Percentiles rank a stretch among this genome's conserved stretches.
Conservation (phyloP, 2,329 filamentous ascomycete species). For the Hortaea sp. region DNA sequence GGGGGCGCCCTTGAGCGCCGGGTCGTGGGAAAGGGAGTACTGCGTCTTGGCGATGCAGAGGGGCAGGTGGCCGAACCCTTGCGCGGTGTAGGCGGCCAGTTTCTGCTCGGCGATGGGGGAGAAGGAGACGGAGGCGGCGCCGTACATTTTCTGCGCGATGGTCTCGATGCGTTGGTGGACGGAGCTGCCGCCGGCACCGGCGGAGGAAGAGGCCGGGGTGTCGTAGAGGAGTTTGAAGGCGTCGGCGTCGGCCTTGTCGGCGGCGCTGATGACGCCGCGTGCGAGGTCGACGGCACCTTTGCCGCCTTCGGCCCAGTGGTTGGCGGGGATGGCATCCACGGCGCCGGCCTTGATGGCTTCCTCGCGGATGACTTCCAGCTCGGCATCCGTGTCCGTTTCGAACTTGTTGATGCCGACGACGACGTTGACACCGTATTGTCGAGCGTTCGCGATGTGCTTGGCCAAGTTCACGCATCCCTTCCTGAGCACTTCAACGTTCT, state of each 20-base stretch:
- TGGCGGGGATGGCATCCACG: constrained; percentile 83
- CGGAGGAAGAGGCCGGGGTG: constrained; percentile 50
- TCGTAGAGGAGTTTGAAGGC: constrained; percentile 81
- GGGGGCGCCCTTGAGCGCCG: constrained; percentile 86
- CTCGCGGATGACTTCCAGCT: constrained; percentile 79
- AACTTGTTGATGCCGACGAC: constrained; percentile 98
- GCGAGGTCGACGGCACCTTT: constrained; percentile 83
- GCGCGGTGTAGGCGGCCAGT: constrained; percentile 85
- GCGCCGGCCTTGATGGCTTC: constrained; percentile 87
- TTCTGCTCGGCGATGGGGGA: constrained; percentile 91
- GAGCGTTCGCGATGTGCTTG: constrained; percentile 91
- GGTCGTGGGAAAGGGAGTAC: constrained; percentile 90
- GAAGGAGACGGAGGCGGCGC: constrained; percentile 80
- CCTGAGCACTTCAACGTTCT: constrained; percentile 86
- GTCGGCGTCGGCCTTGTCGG: constrained; percentile 63
- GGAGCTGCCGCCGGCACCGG: not conserved
- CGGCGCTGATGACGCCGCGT: constrained; percentile 72
- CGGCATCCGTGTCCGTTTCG: constrained; percentile 83
- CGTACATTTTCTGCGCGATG: constrained; percentile 91
- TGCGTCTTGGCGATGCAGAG: constrained; percentile 98
- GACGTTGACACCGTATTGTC: constrained; percentile 80
- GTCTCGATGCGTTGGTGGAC: constrained; percentile 84
- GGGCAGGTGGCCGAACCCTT: constrained; percentile 84
- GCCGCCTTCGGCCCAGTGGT: constrained; percentile 95
- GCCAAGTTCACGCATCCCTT: constrained; percentile 86